Evolutionary conservation across 495 filamentous ascomycete species (phyloP), one percentile per base, ranked within the genome.

Genomic region (Xylaria sp.): DNA sequence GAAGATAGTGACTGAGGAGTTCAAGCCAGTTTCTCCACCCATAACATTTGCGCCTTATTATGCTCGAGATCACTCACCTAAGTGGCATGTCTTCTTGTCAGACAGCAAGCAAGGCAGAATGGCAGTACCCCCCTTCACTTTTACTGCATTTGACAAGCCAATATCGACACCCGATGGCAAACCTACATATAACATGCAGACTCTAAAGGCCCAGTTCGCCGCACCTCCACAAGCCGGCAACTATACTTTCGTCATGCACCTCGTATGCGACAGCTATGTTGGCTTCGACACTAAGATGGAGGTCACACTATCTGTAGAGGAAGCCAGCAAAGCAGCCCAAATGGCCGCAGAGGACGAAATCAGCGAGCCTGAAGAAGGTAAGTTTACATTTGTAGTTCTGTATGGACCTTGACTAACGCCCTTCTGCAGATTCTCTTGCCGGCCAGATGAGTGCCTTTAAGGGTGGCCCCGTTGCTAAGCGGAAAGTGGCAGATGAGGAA

Each of bases 311-410:
- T 85, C 90, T 62, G 92, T 99, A n/a, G 95, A 97, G 74, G 95
- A 97, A 73, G 89, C 91, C 50, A 91, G 89, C 79, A 96, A 95
- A 83, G 95, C 92, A 21, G 90, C 87, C 40, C 89, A 90, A 65
- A 89, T 97, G 76, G 88, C 89, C 48, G 92, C 91, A 19, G 93
- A 93, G 71, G 96, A 98, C 75, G 95, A 98, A 75, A 98, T 98
- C 73, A 97, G 93, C 79, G 96, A 99, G 80, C 95, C 97, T 11
- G 96, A 98, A 77, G 96, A 98, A 85, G 96, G 96, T 97, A 85
- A 84, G 90, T 82, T 63, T 61, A 69, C 61, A 48, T 53, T 29
- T 40, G 8, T n/a, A 44, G 41, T 41, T 64, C 37, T 53, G 12
- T n/a, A 68, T 52, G 43, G 35, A 26, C 41, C 6, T 12, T 80